phyloP scores from a whole-genome alignment of 495 filamentous ascomycete species.

The Penicilliopsis zonata region DNA sequence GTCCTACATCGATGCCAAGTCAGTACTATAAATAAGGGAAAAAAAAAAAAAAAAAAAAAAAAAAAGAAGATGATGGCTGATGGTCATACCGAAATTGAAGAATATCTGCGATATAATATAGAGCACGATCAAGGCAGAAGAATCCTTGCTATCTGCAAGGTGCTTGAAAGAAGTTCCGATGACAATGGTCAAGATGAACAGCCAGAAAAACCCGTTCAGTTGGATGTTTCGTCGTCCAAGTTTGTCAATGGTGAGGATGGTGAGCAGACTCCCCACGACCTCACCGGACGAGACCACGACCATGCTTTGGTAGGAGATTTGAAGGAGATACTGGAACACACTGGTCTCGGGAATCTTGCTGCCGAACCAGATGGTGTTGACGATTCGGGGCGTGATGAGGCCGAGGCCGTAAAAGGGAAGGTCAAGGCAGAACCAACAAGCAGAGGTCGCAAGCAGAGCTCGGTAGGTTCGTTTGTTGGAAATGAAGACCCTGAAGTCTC shows the following conservation, averaged over 20 bases:
- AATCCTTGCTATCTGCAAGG: slow-evolving; percentile 2
- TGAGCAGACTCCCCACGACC: slow-evolving; percentile 12
- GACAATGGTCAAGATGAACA: slow-evolving; percentile 8
- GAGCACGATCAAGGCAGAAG: slow-evolving; percentile 10
- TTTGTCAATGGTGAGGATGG: slow-evolving; percentile 6
- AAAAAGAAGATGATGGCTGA: too few relatives aligned
- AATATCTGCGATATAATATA: slow-evolving; percentile 16
- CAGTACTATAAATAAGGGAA: neutral
- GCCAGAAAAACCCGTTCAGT: slow-evolving; percentile 1
- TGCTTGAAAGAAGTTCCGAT: slow-evolving; percentile 10
- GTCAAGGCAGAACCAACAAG: slow-evolving; percentile 28
- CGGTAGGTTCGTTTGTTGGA: slow-evolving; percentile 18
- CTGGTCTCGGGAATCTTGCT: neutral
- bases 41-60: slow-evolving; percentile 1
- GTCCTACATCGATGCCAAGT: slow-evolving; percentile 6
- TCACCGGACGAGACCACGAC: slow-evolving; percentile 14
- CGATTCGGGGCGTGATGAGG: slow-evolving; percentile 17
- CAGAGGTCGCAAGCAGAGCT: slow-evolving; percentile 24
- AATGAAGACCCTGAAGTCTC: slow-evolving; percentile 9
- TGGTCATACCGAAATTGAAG: slow-evolving; percentile 22
- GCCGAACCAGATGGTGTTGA: slow-evolving; percentile 1
- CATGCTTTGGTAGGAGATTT: slow-evolving; percentile 8
- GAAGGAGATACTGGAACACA: neutral
- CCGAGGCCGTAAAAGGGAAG: slow-evolving; percentile 32
- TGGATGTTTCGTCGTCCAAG: neutral